These are phyloP conservation scores for Aphanomyces invadans DNA, from an alignment of 352 stramenopile genomes.

Conservation along the genomic window DNA sequence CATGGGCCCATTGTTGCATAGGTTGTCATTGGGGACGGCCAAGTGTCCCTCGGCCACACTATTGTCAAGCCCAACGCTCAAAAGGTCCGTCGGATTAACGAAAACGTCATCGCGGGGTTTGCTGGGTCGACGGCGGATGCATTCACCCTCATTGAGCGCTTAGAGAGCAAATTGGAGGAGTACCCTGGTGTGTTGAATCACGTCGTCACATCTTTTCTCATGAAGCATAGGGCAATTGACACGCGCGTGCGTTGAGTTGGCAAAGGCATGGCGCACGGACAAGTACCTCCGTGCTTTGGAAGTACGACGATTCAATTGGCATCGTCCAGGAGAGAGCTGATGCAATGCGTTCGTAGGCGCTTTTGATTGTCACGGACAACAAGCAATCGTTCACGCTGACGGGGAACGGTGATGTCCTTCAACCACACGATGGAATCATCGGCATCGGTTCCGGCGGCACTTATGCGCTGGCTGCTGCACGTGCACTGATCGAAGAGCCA, in stretches of 20 bases:
- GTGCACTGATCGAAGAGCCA: constrained; percentile 91
- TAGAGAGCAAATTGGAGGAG: constrained; percentile 98
- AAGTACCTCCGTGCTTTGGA: constrained; percentile 97
- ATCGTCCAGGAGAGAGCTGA: no score
- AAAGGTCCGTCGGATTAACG: constrained; percentile 95
- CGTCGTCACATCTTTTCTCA: not conserved
- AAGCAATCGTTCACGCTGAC: constrained; percentile 96
- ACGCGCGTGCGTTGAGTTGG: constrained; percentile 96
- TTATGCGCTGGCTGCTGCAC: constrained; percentile 93
- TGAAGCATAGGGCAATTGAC: constrained; percentile 75
- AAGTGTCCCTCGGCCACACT: constrained; percentile 93
- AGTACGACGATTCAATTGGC: constrained; percentile 28
- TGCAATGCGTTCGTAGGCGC: constrained; percentile 32
- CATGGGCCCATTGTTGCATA: constrained; percentile 20
- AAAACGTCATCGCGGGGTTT: constrained; percentile 95
- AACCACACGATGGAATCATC: constrained; percentile 94
- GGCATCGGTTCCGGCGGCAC: constrained; percentile 90
- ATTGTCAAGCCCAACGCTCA: constrained; percentile 98
- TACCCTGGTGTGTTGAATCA: constrained; percentile 73
- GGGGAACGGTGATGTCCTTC: constrained; percentile 97
- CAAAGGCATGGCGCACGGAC: constrained; percentile 98
- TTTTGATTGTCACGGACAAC: constrained; percentile 93
- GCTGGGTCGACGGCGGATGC: constrained; percentile 96
- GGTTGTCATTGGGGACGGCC: constrained; percentile 96
- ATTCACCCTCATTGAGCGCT: constrained; percentile 96